Conservation (phyloP, 1,139 yeast genomes). For the Candida tetrigidarum region DNA sequence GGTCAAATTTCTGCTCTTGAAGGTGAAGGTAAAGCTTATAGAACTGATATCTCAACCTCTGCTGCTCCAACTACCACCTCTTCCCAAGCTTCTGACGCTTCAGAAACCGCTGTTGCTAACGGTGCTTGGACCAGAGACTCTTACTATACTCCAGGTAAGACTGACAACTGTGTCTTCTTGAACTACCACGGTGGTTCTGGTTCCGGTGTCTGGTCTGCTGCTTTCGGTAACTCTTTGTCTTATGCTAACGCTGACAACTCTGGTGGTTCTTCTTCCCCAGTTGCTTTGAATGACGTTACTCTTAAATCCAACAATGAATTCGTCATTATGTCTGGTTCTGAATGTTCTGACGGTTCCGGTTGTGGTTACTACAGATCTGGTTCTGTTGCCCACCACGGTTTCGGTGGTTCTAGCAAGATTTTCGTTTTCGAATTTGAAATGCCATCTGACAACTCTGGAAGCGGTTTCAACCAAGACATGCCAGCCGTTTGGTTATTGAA, state of each 20-base stretch:
- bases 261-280: constrained; percentile 64
- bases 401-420: constrained; percentile 65
- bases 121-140: constrained; percentile 78
- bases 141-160: constrained; percentile 62
- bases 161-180: constrained; percentile 78
- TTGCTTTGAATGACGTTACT: constrained; percentile 54
- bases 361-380: constrained; percentile 78
- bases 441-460: constrained; percentile 52
- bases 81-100: constrained; percentile 28
- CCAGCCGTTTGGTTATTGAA: constrained; percentile 82
- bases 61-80: constrained; percentile 31
- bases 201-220: constrained; percentile 81
- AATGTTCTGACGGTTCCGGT: constrained; percentile 50
- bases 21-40: constrained; percentile 17
- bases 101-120: constrained; percentile 34
- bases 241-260: constrained; percentile 78
- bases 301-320: constrained; percentile 63
- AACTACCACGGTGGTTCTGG: constrained; percentile 85
- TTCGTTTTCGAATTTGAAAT: constrained; percentile 72
- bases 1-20: constrained; percentile 6
- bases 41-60: constrained; percentile 25
- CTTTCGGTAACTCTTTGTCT: constrained; percentile 92
- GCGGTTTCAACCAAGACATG: constrained; percentile 55
- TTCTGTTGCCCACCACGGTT: constrained; percentile 76
- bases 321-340: constrained; percentile 58